Base-by-base conservation (phyloP, 805 yeast genomes). In the Pichia pseudocactophila region DNA sequence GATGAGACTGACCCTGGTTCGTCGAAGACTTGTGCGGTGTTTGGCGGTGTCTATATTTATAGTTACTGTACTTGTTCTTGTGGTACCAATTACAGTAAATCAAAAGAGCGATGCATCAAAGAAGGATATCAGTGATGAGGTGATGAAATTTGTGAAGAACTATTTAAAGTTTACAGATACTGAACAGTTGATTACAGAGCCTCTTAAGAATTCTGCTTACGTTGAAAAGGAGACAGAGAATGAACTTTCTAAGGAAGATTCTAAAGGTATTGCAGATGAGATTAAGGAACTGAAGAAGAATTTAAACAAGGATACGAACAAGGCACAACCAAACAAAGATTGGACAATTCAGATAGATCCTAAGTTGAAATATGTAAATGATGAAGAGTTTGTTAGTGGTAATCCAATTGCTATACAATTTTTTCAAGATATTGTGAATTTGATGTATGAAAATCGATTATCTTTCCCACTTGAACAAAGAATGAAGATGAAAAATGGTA, bases 401-500 rank as follows among this genome's bases (percentile, higher is more conserved):
- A 59, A 56, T 44, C 43, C 47, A 16, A 51, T 56, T n/a, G 50
- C 55, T 41, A 62, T 57, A 42, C 48, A 50, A 36, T 58, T 54
- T 34, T 60, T 59, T 41, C 49, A 45, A 10, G 55, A 55, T 34
- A 47, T 58, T n/a, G 50, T 60, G 32, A 54, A 59, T 41, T 36
- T 58, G 25, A 56, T 60, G 55, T 48, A 48, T 37, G 53, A 52
- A 30, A 61, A 61, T 37, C 51, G 51, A 39, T 44, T 58, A 35
- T 53, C 57, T 15, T 58, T 47, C 38, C 65, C 65, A 4, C 46
- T 61, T n/a, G 51, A 48, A 19, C 59, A 58, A 45, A 52, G 65
- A 49, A 45, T 50, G 45, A 45, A 42, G 9, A 48, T 59, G 40
- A 47, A 41, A 9, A 27, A 41, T 15, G 58, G 58, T 28, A 54